Evolutionary conservation across 306 rosid genomes (phyloP), one percentile per base, ranked within the genome.

Genomic region (Notholithocarpus densiflorus): DNA sequence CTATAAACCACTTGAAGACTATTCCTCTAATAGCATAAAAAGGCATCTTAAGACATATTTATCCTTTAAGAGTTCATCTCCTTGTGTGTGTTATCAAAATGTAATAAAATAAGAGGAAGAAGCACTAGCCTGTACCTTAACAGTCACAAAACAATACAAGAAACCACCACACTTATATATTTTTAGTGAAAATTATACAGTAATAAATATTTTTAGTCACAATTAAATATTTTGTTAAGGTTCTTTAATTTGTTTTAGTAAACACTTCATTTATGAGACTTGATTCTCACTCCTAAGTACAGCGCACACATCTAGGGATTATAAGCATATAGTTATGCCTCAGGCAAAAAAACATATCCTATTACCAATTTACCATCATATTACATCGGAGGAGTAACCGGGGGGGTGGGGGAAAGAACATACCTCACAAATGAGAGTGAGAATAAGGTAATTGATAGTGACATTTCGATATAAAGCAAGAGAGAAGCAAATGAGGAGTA

Each of bases 401-500:
- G 11, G 3, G 45, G 45, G 45, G 45, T 0, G 11, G 45, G 12
- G 3, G 3, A 6, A 0, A 9, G 43, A 20, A 53, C 73, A 10
- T 91, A 95, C 97, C 94, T 95, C 97, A 13, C 99, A 95, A 76
- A 90, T 84, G 80, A 95, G 98, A 73, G 97, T 93, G 80, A 93
- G 98, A 82, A 93, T 93, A 59, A 95, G 99, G 85, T 95, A 95
- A 90, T 95, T 93, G 90, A 93, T 84, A 80, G 98, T 91, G 85
- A 91, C 87, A 79, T 95, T 93, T 73, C 97, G 89, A 85, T 87
- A 95, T 84, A 95, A 72, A 43, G 99, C 96, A 82, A 95, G 98
- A 17, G 98, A 89, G 83, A 95, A 90, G 91, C 97, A 95, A 24
- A 93, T 85, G 53, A 95, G 98, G 78, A 93, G 97, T 71, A 95